phyloP scores from a whole-genome alignment of 129 eudicot species.

The Oenanthe sinensis region DNA sequence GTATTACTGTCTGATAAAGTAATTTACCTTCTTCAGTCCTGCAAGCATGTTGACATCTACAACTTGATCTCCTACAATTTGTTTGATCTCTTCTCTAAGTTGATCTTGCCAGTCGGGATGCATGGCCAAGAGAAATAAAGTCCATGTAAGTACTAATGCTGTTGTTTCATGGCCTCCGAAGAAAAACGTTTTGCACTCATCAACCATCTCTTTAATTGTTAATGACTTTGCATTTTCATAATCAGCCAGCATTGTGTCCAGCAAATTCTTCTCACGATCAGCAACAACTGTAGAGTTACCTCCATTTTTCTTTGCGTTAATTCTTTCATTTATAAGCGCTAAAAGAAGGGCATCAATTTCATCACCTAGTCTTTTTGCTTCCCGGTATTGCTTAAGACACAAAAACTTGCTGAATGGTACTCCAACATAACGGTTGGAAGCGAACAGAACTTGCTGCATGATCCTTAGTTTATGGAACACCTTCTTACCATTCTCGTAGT shows the following conservation, averaged over 20 bases:
- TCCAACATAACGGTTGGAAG: constrained; percentile 66
- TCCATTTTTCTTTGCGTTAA: constrained; percentile 13
- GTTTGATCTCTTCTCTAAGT: constrained; percentile 63
- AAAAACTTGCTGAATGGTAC: constrained; percentile 70
- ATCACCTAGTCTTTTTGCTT: constrained; percentile 58
- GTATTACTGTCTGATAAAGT: no score
- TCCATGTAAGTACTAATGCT: constrained; percentile 80
- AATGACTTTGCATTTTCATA: constrained; percentile 15
- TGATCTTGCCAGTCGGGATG: constrained; percentile 78
- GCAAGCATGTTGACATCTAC: constrained; percentile 63
- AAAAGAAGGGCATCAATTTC: constrained; percentile 61
- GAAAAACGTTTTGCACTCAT: constrained; percentile 91
- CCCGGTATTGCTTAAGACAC: constrained; percentile 41
- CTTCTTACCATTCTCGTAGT: constrained; percentile 34
- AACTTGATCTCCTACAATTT: constrained; percentile 64
- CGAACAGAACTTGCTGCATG: constrained; percentile 60
- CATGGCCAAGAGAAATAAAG: constrained; percentile 54
- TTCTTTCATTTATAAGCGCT: constrained; percentile 35
- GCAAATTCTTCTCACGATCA: constrained; percentile 33
- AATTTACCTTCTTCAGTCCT: constrained; percentile 70
- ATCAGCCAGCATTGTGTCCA: constrained; percentile 52
- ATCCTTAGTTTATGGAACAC: constrained; percentile 51
- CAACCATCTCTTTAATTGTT: constrained; percentile 61
- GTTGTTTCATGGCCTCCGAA: constrained; percentile 93
- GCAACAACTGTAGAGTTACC: background rate